Conservation (phyloP, 2,329 filamentous ascomycete genomes). For the Claviceps pazoutovae region DNA sequence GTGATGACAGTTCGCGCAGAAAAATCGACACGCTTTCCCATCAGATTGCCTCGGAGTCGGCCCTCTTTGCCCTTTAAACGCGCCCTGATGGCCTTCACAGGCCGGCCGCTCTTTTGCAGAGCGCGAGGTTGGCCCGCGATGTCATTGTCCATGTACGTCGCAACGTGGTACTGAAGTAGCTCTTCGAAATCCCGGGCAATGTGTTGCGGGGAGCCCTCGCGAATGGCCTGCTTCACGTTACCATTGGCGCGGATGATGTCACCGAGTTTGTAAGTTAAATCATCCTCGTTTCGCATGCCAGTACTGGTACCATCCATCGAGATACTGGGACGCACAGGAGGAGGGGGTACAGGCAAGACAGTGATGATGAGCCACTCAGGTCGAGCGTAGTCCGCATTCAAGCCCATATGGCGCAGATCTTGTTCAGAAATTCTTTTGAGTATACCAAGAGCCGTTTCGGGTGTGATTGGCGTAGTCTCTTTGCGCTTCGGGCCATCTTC, state of each 20-base stretch:
- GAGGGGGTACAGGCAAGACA: slow-evolving; percentile 86
- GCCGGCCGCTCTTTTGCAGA: slow-evolving; percentile 90
- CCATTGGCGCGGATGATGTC: slow-evolving; percentile 97
- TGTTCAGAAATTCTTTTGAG: slow-evolving; percentile 72
- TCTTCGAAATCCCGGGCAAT: slow-evolving; percentile 84
- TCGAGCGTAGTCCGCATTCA: slow-evolving; percentile 88
- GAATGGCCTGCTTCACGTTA: slow-evolving; percentile 81
- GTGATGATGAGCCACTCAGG: slow-evolving; percentile 98
- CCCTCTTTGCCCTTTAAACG: slow-evolving; percentile 99
- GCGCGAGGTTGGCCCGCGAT: slow-evolving; percentile 92
- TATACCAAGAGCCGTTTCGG: slow-evolving; percentile 72
- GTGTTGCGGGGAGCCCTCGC: slow-evolving; percentile 83
- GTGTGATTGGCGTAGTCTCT: slow-evolving; percentile 71
- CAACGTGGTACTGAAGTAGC: slow-evolving; percentile 91
- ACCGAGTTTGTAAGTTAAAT: slow-evolving; percentile 97
- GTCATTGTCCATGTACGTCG: slow-evolving; percentile 99
- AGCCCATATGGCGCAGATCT: slow-evolving; percentile 73
- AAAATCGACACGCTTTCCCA: slow-evolving; percentile 99
- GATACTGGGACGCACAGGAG: slow-evolving; percentile 90
- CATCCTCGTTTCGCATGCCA: slow-evolving; percentile 90
- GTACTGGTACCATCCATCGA: slow-evolving; percentile 90
- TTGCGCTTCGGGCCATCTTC: slow-evolving; percentile 62
- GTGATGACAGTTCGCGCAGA: slow-evolving; percentile 99
- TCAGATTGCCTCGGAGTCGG: slow-evolving; percentile 92
- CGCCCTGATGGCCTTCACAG: slow-evolving; percentile 90